Conservation (phyloP, 2,329 filamentous ascomycete species). For the Microcera coccophila region DNA sequence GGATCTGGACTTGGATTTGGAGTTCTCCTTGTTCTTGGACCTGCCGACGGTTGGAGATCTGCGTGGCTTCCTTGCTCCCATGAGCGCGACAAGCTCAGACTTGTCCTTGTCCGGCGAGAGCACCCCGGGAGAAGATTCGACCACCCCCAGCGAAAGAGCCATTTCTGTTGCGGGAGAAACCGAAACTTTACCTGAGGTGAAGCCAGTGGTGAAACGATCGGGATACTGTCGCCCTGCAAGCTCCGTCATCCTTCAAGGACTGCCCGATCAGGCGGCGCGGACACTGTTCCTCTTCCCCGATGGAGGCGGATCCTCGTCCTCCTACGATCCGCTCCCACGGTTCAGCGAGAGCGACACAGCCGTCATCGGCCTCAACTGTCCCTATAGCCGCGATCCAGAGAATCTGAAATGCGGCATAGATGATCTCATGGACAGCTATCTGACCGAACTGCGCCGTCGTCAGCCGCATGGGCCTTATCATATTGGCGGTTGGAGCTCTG, state of each 20-base stretch:
- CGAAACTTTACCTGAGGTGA: no score
- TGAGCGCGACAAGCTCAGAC: conserved; percentile 9
- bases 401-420: no score
- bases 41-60: conserved; percentile 15
- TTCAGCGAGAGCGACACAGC: conserved; percentile 45
- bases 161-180: no score
- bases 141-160: no score
- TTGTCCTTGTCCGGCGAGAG: no score
- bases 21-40: conserved; percentile 35
- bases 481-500: conserved; percentile 70
- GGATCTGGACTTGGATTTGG: conserved; percentile 50
- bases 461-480: conserved; percentile 66
- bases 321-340: conserved; percentile 28
- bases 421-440: conserved; percentile 1
- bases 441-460: conserved; percentile 33
- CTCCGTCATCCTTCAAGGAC: conserved; percentile 22
- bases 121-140: no score
- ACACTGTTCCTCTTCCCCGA: conserved; percentile 28
- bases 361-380: conserved; percentile 56
- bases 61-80: conserved; percentile 6
- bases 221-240: no score
- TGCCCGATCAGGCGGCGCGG: conserved; percentile 2
- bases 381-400: conserved; percentile 59
- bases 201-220: no score
- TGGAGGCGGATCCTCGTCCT: conserved; percentile 28